Conservation (phyloP, 2,329 filamentous ascomycete genomes). For the Phyllosticta paracitricarpa region DNA sequence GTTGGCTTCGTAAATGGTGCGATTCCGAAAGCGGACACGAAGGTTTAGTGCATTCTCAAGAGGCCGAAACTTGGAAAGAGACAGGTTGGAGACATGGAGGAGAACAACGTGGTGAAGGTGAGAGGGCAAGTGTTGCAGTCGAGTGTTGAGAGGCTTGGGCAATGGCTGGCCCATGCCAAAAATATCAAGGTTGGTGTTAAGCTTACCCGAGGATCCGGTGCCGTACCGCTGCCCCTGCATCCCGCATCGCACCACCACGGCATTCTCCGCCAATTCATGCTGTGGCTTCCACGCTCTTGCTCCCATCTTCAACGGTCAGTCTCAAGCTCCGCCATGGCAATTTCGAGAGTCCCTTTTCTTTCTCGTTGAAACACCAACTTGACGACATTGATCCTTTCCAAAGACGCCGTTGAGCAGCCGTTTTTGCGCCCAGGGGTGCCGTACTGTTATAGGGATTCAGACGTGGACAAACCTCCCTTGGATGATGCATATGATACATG, state of each 20-base stretch:
- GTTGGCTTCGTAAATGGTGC: background rate
- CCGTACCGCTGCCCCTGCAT: constrained; percentile 3
- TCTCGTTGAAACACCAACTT: background rate
- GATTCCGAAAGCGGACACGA: background rate
- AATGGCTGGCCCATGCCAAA: background rate
- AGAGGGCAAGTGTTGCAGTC: background rate
- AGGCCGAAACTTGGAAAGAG: background rate
- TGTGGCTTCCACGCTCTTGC: background rate
- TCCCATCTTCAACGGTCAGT: background rate
- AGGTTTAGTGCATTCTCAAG: background rate
- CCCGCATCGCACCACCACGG: background rate
- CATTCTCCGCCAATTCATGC: background rate
- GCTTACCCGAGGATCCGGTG: constrained; percentile 1
- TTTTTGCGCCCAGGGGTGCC: background rate
- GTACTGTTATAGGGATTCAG: background rate
- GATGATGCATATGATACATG: background rate
- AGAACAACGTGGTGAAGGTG: background rate
- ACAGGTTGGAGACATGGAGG: background rate
- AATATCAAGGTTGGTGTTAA: background rate
- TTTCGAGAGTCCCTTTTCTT: background rate
- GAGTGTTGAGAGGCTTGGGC: background rate
- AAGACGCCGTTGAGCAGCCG: background rate
- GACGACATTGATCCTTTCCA: background rate
- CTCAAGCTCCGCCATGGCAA: background rate
- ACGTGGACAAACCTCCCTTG: background rate